A percentile compares a stretch with the other conserved stretches of the same genome.
Evolutionary conservation across 2,329 filamentous ascomycete genomes (phyloP).

Genomic region (Pseudogymnoascus sp.): DNA sequence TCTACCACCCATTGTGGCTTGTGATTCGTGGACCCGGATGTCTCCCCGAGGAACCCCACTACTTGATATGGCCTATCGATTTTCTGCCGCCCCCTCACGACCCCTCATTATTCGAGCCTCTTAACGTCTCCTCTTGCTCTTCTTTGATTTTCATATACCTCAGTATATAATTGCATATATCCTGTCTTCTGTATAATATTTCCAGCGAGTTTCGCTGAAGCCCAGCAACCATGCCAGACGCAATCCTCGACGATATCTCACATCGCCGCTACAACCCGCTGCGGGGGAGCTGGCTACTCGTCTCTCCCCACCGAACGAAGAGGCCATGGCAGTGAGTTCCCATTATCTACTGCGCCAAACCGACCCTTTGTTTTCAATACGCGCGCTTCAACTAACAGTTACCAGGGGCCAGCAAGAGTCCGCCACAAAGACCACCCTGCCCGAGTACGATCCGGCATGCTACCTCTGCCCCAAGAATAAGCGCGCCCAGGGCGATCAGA

Average conservation of each 20-base stretch:
- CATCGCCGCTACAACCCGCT: slow-evolving; percentile 91
- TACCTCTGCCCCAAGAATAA: slow-evolving; percentile 91
- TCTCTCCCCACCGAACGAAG: slow-evolving; percentile 94
- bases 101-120: neutral
- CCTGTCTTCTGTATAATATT: neutral
- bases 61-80: neutral
- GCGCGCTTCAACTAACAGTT: slow-evolving; percentile 11
- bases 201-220: neutral
- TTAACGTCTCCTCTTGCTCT: neutral
- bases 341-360: neutral
- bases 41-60: neutral
- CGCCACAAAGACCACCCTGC: slow-evolving; percentile 59
- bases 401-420: slow-evolving; percentile 70
- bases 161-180: neutral
- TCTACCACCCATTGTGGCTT: neutral
- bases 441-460: slow-evolving; percentile 79
- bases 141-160: neutral
- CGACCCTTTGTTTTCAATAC: neutral
- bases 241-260: slow-evolving; percentile 88
- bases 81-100: neutral
- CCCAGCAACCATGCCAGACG: slow-evolving; percentile 54
- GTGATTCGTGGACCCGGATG: neutral
- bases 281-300: slow-evolving; percentile 82
- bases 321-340: slow-evolving; percentile 85
- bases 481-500: slow-evolving; percentile 76